Base-by-base conservation (phyloP, 805 yeast species). In the Candida pini region DNA sequence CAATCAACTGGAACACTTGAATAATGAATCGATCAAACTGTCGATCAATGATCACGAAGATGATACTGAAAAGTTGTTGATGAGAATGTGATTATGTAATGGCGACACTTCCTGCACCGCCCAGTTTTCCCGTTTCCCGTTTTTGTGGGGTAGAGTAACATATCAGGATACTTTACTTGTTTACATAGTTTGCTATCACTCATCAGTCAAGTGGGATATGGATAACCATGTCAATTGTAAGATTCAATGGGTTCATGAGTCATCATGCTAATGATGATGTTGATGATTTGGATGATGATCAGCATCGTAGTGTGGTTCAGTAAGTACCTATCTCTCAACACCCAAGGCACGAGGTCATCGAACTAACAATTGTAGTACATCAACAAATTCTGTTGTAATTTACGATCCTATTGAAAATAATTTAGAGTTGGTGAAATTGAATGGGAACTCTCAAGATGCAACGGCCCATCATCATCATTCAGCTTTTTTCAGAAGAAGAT, bases 351-450 rank as follows among this genome's bases (percentile, higher is more conserved):
- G 16, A 29, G 5, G n/a, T 13, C 8, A 7, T 4, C 25, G 10
- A 13, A 19, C 32, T 17, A 29, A 28, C 31, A 28, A 28, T n/a
- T 9, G 22, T 22, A 12, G n/a, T 7, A 20, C 8, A 20, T 13
- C 5, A 22, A 5, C 7, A 8, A 53, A 54, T 28, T 46, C 60
- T 14, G 42, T 57, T 14, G 60, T 58, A 6, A 30, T 56, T 5
- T 56, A 56, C 44, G 49, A 58, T 38, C 40, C 56, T 4, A 40
- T 35, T 17, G 47, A 56, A 2, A 51, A 51, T 16, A 42, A 51
- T 18, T 42, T 57, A 20, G 56, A 54, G 35, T 38, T 57, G 10
- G 50, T 54, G 4, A 39, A 42, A 26, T 39, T 47, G 12, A 51
- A 43, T n/a, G n/a, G n/a, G n/a, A n/a, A n/a, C n/a, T n/a, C n/a